Conservation (phyloP, 352 stramenopile genomes). For the Phytophthora litchii region DNA sequence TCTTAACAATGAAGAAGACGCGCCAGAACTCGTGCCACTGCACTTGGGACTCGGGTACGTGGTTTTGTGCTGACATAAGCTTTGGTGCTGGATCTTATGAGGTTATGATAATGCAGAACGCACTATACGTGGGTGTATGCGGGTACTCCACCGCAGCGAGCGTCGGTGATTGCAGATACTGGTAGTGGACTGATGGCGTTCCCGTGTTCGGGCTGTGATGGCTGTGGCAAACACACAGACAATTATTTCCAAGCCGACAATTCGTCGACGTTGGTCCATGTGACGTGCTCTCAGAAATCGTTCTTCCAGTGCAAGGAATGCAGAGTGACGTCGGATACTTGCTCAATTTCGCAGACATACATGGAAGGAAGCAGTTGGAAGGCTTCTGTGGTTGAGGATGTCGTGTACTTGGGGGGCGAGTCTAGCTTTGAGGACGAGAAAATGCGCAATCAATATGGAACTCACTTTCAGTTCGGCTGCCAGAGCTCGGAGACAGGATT, state of each 20-base stretch:
- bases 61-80: neutral
- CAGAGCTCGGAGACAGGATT: slow-evolving; percentile 76
- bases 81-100: slow-evolving; percentile 11
- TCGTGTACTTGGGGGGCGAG: slow-evolving; percentile 78
- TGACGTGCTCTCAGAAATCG: slow-evolving; percentile 55
- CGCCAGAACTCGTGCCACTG: slow-evolving; percentile 65
- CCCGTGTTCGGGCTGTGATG: slow-evolving; percentile 75
- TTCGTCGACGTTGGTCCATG: slow-evolving; percentile 74
- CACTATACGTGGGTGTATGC: slow-evolving; percentile 89
- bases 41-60: slow-evolving; percentile 67
- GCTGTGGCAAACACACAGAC: slow-evolving; percentile 81
- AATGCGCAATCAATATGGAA: slow-evolving; percentile 70
- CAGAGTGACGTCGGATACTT: slow-evolving; percentile 45
- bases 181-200: slow-evolving; percentile 82
- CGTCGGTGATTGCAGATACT: slow-evolving; percentile 85
- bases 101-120: slow-evolving; percentile 45
- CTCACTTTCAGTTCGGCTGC: slow-evolving; percentile 83
- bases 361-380: slow-evolving; percentile 89
- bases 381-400: slow-evolving; percentile 78
- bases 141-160: slow-evolving; percentile 77
- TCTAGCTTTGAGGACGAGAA: slow-evolving; percentile 48
- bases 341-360: slow-evolving; percentile 79
- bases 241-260: slow-evolving; percentile 58
- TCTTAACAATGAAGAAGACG: slow-evolving; percentile 38
- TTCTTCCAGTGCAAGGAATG: slow-evolving; percentile 75